Evolutionary conservation across 75 land plant genomes (phyloP).

Genomic region (Azolla pinnata): DNA sequence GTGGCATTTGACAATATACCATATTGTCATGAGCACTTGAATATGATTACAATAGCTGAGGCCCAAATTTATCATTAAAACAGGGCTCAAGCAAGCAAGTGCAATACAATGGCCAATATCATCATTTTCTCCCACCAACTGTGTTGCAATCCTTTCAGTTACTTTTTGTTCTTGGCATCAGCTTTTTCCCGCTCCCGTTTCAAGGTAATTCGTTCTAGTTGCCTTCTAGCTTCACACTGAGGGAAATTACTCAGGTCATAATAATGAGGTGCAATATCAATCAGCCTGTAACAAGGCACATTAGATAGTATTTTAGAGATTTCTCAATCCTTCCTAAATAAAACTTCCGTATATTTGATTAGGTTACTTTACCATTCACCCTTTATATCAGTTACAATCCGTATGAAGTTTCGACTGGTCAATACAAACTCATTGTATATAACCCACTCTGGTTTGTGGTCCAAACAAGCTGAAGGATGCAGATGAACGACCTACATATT

Average conservation of each 20-base stretch:
- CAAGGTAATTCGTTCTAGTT: conserved; percentile 65
- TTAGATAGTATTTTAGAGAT: too few species aligned
- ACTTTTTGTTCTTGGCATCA: conserved; percentile 39
- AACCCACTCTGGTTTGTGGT: conserved; percentile 97
- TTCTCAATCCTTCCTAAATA: too few species aligned
- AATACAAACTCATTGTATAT: conserved; percentile 93
- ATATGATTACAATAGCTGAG: too few species aligned
- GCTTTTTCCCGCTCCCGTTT: conserved; percentile 65
- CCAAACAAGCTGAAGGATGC: conserved; percentile 89
- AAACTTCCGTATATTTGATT: too few species aligned
- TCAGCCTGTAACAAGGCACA: conserved; percentile 38
- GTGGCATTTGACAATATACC: too few species aligned
- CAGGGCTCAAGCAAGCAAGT: too few species aligned
- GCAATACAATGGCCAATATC: too few species aligned
- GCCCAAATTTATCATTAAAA: too few species aligned
- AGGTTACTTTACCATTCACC: conserved; percentile 98
- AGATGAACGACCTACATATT: conserved; percentile 66
- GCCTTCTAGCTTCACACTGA: conserved; percentile 80
- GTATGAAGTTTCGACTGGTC: conserved; percentile 83
- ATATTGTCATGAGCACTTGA: too few species aligned
- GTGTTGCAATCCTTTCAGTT: too few species aligned
- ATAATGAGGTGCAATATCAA: conserved; percentile 91
- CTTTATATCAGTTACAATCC: conserved; percentile 80
- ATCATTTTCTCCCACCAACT: too few species aligned
- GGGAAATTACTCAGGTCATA: conserved; percentile 90